Evolutionary conservation across 208 protist species (phyloP).

Genomic region (Trypanosoma vivax): DNA sequence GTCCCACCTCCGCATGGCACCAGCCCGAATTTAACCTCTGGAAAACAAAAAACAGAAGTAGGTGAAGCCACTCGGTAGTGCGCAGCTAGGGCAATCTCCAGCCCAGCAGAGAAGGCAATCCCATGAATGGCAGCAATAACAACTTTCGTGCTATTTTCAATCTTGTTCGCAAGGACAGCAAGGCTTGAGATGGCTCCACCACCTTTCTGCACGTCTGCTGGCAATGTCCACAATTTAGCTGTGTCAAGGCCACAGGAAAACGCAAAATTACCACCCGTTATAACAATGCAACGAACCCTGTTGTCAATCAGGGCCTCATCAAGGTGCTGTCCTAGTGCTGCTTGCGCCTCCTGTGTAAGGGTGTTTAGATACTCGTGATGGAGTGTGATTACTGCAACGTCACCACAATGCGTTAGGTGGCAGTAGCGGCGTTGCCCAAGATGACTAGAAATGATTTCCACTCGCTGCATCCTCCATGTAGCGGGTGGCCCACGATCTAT

Average conservation of each 20-base stretch:
- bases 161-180: constrained; percentile 26
- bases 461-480: constrained; percentile 24
- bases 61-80: constrained; percentile 54
- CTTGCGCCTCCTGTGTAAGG: constrained; percentile 40
- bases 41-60: constrained; percentile 41
- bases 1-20: constrained; percentile 75
- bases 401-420: constrained; percentile 37
- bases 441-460: constrained; percentile 26
- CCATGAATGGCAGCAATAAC: constrained; percentile 72
- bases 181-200: constrained; percentile 34
- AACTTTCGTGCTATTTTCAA: constrained; percentile 52
- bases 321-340: constrained; percentile 38
- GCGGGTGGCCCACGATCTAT: too few species aligned
- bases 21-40: constrained; percentile 53
- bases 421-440: constrained; percentile 44
- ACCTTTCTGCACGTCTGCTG: constrained; percentile 6
- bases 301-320: constrained; percentile 29
- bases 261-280: constrained; percentile 32
- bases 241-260: constrained; percentile 76
- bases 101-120: constrained; percentile 60
- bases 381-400: constrained; percentile 33
- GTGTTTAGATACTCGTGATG: constrained; percentile 34
- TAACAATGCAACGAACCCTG: constrained; percentile 17
- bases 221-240: constrained; percentile 32
- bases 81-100: constrained; percentile 63